Base-by-base conservation (phyloP, 768 basidiomycete species). In the Scleroderma bovista region DNA sequence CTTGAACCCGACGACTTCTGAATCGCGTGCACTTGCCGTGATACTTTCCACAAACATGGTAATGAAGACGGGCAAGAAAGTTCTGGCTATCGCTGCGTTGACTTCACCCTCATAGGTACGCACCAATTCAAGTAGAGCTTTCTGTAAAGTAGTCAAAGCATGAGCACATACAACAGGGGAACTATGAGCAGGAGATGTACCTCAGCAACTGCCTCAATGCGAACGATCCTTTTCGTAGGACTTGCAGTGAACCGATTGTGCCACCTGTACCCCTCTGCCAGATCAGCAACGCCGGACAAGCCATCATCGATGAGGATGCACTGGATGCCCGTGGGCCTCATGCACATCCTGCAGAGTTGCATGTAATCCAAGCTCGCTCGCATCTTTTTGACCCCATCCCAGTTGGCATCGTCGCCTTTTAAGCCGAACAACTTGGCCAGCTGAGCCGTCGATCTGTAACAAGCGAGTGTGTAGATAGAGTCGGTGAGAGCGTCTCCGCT, bases 241-340 rank as follows among this genome's bases (percentile, higher is more conserved):
- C 72, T 76, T 6, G 56, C 53, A 3, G 81, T 79, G 48, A 83
- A 81, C 44, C 67, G 71, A 56, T 84, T 78, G 54, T 88, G 87
- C 83, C 84, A 86, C 46, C 60, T 53, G 56, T 75, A 76, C 4
- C 68, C 68, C 61, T 84, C 76, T 3, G 77, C 72, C 42, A 76
- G 61, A 24, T 74, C 72, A 12, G 64, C 63, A 2, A 70, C 66
- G 2, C 73, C 74, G 19, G 76, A 76, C 6, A 90, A 65, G 2
- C 86, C 87, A 57, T 90, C 88, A 60, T 89, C 88, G 42, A 91
- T 71, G 24, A 91, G 68, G 48, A 90, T 72, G 51, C 78, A 79
- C 53, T 84, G 79, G 39, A 88, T 86, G n/a, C 72, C 70, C 1
- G 81, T 73, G 6, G 70, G 70, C 41, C 68, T 65, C 64, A 90